Evolutionary conservation across 2,329 filamentous ascomycete genomes (phyloP).

Genomic region (Thelonectria discophora): DNA sequence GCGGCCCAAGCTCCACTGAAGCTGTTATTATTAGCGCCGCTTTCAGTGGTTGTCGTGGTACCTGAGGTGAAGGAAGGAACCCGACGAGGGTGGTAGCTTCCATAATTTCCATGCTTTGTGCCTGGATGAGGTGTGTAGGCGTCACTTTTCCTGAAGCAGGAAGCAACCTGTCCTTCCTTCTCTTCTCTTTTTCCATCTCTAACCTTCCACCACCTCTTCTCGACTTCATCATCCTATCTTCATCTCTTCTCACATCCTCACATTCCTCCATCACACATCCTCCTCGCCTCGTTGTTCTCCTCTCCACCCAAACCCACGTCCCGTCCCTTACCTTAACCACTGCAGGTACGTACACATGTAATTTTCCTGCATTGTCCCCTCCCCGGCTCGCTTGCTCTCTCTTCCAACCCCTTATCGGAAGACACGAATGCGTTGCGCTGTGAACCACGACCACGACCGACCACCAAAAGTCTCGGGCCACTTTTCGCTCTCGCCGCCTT

Average conservation of each 20-base stretch:
- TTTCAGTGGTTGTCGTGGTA: slow-evolving; percentile 5
- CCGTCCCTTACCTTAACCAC: neutral
- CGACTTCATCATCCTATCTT: neutral
- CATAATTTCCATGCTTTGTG: neutral
- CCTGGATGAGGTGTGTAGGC: slow-evolving; percentile 10
- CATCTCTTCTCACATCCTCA: neutral
- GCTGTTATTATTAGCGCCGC: slow-evolving; percentile 19
- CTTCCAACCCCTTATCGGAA: slow-evolving; percentile 39
- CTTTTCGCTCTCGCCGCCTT: slow-evolving; percentile 40
- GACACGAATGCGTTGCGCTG: slow-evolving; percentile 22
- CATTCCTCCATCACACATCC: neutral
- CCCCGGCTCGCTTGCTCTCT: slow-evolving; percentile 40
- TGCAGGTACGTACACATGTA: slow-evolving; percentile 24
- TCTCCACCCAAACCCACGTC: neutral
- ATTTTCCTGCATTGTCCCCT: slow-evolving; percentile 14
- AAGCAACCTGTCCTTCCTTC: slow-evolving; percentile 20
- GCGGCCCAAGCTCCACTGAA: slow-evolving; percentile 19
- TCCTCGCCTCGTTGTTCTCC: neutral
- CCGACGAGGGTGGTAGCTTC: neutral
- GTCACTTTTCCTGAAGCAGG: slow-evolving; percentile 13
- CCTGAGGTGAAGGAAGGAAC: neutral
- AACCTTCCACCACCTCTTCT: neutral
- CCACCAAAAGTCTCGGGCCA: slow-evolving; percentile 39
- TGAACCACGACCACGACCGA: slow-evolving; percentile 18
- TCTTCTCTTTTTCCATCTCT: neutral